phyloP scores from a whole-genome alignment of 345 rosid genomes.

The Mallotus nudiflorus region DNA sequence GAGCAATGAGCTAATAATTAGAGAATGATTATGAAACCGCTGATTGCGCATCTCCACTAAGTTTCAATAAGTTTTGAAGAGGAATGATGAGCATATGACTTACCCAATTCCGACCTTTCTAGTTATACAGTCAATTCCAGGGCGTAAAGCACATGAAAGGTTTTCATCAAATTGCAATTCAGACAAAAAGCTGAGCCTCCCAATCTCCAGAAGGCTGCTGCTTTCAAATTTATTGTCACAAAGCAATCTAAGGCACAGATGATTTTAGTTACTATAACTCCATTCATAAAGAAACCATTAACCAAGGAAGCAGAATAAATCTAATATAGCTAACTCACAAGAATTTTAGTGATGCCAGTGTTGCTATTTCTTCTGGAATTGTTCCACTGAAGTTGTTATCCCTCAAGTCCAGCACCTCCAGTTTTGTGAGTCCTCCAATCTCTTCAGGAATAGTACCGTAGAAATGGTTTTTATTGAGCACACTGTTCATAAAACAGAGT shows the following conservation, averaged over 20 bases:
- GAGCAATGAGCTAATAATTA: not conserved
- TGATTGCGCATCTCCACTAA: not conserved
- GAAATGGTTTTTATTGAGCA: constrained; percentile 54
- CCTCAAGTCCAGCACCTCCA: constrained; percentile 69
- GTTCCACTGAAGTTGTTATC: constrained; percentile 64
- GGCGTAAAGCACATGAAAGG: constrained; percentile 26
- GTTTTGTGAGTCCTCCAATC: constrained; percentile 50
- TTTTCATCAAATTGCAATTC: constrained; percentile 57
- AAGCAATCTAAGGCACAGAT: constrained; percentile 57
- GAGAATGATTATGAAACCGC: not conserved
- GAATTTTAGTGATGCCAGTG: constrained; percentile 46
- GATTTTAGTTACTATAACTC: constrained; percentile 12
- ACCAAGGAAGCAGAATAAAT: not conserved
- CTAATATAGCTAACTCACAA: constrained; percentile 52
- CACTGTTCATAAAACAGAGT: constrained; percentile 35
- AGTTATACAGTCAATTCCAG: constrained; percentile 39
- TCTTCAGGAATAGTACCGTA: constrained; percentile 70
- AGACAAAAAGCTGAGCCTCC: constrained; percentile 53
- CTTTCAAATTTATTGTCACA: constrained; percentile 67
- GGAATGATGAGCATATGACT: constrained; percentile 20
- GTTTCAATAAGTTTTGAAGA: not conserved
- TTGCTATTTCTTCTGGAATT: constrained; percentile 60
- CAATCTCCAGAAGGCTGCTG: constrained; percentile 41
- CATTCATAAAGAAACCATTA: not conserved
- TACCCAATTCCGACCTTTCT: constrained; percentile 73